phyloP scores from a whole-genome alignment of 305 asterid species.

The Ilex paraguariensis region DNA sequence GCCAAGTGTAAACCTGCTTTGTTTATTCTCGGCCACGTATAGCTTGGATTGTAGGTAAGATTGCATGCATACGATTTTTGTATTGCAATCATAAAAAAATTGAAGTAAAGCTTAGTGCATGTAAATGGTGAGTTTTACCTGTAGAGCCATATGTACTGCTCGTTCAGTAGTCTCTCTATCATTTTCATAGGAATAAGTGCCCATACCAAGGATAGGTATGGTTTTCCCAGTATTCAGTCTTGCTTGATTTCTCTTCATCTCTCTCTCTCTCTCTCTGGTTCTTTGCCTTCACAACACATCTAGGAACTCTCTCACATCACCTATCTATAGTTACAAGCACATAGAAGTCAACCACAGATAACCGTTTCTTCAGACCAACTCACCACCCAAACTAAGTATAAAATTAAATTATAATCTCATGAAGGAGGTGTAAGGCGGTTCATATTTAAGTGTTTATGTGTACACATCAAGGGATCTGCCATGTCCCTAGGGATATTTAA shows the following conservation, averaged over 20 bases:
- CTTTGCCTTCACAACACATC: not conserved
- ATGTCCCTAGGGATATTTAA: too few species aligned
- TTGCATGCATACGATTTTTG: not conserved
- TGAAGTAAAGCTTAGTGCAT: not conserved
- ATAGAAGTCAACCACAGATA: not conserved
- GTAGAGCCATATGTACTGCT: conserved; percentile 61
- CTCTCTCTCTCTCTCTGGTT: conserved; percentile 13
- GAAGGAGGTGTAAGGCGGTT: not conserved
- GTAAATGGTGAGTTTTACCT: conserved; percentile 30
- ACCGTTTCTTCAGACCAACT: not conserved
- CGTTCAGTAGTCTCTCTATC: conserved; percentile 43
- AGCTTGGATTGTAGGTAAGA: too few species aligned
- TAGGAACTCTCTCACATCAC: not conserved
- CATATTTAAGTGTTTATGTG: not conserved
- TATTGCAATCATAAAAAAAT: not conserved
- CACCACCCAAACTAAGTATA: not conserved
- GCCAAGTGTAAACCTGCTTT: too few species aligned
- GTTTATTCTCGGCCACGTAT: too few species aligned
- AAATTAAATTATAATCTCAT: too few species aligned
- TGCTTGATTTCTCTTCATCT: conserved; percentile 36
- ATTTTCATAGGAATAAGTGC: conserved; percentile 65
- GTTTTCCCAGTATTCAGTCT: conserved; percentile 63
- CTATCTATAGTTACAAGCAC: not conserved
- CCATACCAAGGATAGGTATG: conserved; percentile 67
- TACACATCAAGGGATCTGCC: not conserved